These are phyloP conservation scores for Penicillium malachiteum DNA, from an alignment of 495 filamentous ascomycete species.

Conservation along the genomic window DNA sequence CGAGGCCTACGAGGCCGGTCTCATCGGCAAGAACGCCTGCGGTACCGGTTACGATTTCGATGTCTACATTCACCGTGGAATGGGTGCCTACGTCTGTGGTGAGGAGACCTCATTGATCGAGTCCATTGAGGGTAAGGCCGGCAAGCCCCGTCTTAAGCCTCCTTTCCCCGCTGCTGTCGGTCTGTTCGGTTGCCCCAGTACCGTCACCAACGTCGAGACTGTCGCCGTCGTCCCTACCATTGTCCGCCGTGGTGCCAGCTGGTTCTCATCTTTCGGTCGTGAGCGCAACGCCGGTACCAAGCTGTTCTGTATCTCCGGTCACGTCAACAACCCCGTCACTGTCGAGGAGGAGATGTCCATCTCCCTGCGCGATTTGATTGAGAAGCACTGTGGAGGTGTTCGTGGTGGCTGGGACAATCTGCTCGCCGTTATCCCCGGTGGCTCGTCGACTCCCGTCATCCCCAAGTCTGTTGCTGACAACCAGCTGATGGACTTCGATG, in stretches of 20 bases:
- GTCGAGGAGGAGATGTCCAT: conserved; percentile 99
- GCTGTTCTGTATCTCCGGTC: conserved; percentile 96
- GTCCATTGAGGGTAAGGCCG: conserved; percentile 95
- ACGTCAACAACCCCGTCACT: conserved; percentile 97
- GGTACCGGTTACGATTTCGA: conserved; percentile 97
- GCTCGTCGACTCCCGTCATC: conserved; percentile 92
- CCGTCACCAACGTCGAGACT: conserved; percentile 97
- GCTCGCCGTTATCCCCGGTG: conserved; percentile 90
- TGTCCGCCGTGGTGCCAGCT: conserved; percentile 83
- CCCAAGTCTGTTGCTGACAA: conserved; percentile 84
- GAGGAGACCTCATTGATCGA: conserved; percentile 98
- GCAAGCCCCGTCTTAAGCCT: conserved; percentile 97
- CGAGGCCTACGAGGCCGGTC: conserved; percentile 89
- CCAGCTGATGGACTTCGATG: conserved; percentile 99
- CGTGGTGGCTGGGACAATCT: conserved; percentile 98
- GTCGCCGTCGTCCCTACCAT: conserved; percentile 95
- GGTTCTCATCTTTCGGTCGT: conserved; percentile 91
- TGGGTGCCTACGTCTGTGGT: conserved; percentile 95
- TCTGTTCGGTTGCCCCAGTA: conserved; percentile 95
- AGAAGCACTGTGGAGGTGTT: conserved; percentile 96
- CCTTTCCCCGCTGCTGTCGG: conserved; percentile 97
- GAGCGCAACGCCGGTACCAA: conserved; percentile 96
- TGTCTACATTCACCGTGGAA: conserved; percentile 92
- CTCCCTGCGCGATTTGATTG: conserved; percentile 88
- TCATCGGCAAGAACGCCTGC: conserved; percentile 98